Conservation (phyloP, 2,329 filamentous ascomycete species). For the Shiraia sp. region DNA sequence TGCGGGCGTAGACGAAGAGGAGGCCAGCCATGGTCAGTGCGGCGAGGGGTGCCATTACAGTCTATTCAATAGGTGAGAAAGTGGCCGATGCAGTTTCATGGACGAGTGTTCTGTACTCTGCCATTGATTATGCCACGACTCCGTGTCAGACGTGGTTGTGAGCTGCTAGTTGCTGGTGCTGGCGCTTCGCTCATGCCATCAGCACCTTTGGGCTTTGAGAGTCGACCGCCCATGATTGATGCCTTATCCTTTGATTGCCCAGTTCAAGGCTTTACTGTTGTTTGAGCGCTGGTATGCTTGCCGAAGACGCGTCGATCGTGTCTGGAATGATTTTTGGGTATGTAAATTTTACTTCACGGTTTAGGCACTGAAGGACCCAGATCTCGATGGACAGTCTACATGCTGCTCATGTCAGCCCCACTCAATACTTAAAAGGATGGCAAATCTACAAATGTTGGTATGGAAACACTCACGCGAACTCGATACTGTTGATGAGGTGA, state of each 20-base stretch:
- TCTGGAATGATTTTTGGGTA: background rate
- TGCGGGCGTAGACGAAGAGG: slow-evolving; percentile 65
- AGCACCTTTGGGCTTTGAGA: slow-evolving; percentile 50
- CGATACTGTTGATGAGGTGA: slow-evolving; percentile 13
- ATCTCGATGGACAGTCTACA: slow-evolving; percentile 12
- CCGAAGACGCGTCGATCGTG: background rate
- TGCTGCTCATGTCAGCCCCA: slow-evolving; percentile 10
- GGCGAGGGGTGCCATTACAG: slow-evolving; percentile 63
- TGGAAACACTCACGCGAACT: slow-evolving; percentile 3
- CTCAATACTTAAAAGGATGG: slow-evolving; percentile 1
- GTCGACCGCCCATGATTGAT: slow-evolving; percentile 50
- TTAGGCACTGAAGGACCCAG: slow-evolving; percentile 4
- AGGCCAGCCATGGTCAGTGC: slow-evolving; percentile 65
- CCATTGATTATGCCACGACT: slow-evolving; percentile 42
- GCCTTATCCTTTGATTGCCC: too few species aligned
- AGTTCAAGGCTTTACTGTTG: background rate
- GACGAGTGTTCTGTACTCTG: slow-evolving; percentile 21
- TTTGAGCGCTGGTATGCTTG: background rate
- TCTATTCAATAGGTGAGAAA: slow-evolving; percentile 40
- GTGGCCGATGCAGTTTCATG: background rate
- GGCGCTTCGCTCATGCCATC: slow-evolving; percentile 50
- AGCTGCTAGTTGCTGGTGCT: slow-evolving; percentile 38
- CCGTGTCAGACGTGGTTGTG: slow-evolving; percentile 33
- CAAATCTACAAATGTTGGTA: slow-evolving; percentile 10
- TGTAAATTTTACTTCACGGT: slow-evolving; percentile 2